A percentile compares a stretch with the other conserved stretches of the same genome.
phyloP scores from a whole-genome alignment of 2,329 filamentous ascomycete genomes.

The Cordyceps cicadae region DNA sequence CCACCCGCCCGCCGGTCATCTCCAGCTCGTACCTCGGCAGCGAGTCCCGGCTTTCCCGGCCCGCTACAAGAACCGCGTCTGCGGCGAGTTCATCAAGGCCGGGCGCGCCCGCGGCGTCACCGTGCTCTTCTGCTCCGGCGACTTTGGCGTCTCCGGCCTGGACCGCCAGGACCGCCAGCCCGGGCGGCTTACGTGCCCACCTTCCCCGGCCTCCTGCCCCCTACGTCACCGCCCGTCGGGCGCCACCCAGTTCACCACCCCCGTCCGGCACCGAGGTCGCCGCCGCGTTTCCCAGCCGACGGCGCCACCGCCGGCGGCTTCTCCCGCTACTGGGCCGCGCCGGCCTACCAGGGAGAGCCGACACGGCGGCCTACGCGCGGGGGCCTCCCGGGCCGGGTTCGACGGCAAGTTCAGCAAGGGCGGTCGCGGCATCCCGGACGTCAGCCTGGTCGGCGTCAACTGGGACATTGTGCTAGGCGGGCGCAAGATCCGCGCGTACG shows the following conservation, averaged over 20 bases:
- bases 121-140: slow-evolving; percentile 34
- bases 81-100: slow-evolving; percentile 48
- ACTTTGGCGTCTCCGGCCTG: slow-evolving; percentile 15
- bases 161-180: too few relatives aligned
- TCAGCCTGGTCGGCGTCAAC: slow-evolving; percentile 19
- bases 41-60: slow-evolving; percentile 34
- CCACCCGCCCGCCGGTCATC: slow-evolving; percentile 29
- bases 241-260: slow-evolving; percentile 40
- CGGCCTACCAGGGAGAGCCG: slow-evolving; percentile 38
- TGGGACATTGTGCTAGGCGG: neutral
- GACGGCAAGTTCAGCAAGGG: slow-evolving; percentile 28
- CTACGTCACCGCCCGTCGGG: slow-evolving; percentile 41
- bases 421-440: slow-evolving; percentile 37
- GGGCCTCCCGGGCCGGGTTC: slow-evolving; percentile 29
- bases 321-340: slow-evolving; percentile 39
- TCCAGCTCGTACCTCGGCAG: slow-evolving; percentile 45
- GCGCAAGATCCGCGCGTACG: neutral
- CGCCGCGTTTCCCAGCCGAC: slow-evolving; percentile 33
- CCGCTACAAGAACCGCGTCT: slow-evolving; percentile 33
- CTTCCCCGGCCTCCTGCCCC: slow-evolving; percentile 35
- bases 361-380: slow-evolving; percentile 30
- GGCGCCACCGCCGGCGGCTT: slow-evolving; percentile 42
- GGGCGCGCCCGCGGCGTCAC: slow-evolving; percentile 41
- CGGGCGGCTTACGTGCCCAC: slow-evolving; percentile 26
- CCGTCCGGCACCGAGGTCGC: slow-evolving; percentile 33